phyloP scores from a whole-genome alignment of 129 eudicot genomes.

The Erigeron canadensis region DNA sequence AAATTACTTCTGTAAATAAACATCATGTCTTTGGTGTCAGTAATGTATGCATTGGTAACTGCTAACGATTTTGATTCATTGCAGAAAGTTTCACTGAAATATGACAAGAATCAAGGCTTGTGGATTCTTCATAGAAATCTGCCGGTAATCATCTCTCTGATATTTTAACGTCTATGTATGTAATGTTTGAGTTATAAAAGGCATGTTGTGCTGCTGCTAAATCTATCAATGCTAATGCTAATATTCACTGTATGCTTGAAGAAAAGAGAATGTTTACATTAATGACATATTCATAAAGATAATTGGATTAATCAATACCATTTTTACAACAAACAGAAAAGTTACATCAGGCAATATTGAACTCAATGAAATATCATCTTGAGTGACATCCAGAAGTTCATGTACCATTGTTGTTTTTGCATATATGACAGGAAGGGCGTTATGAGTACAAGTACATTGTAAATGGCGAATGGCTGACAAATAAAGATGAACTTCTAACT shows the following conservation, averaged over 20 bases:
- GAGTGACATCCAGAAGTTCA: background rate
- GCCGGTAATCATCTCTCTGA: slow-evolving; percentile 48
- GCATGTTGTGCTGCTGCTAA: background rate
- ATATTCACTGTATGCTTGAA: background rate
- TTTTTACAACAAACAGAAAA: background rate
- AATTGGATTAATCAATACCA: background rate
- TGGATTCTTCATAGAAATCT: slow-evolving; percentile 74
- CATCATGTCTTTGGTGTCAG: no score
- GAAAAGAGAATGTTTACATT: background rate
- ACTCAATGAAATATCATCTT: background rate
- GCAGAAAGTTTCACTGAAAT: slow-evolving; percentile 66
- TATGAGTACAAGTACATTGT: slow-evolving; percentile 95
- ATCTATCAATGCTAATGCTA: no score
- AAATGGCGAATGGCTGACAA: slow-evolving; percentile 74
- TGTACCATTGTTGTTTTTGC: background rate
- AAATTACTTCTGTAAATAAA: no score
- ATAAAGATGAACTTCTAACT: slow-evolving; percentile 60
- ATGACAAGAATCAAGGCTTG: slow-evolving; percentile 43
- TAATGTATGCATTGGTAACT: background rate
- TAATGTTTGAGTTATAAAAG: background rate
- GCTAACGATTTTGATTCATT: slow-evolving; percentile 10
- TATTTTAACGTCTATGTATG: background rate
- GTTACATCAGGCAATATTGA: background rate
- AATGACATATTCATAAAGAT: background rate
- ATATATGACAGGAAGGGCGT: slow-evolving; percentile 65